Evolutionary conservation across 106 monocot species (phyloP), one percentile per base, ranked within the genome.

Genomic region (Amphibolis antarctica): DNA sequence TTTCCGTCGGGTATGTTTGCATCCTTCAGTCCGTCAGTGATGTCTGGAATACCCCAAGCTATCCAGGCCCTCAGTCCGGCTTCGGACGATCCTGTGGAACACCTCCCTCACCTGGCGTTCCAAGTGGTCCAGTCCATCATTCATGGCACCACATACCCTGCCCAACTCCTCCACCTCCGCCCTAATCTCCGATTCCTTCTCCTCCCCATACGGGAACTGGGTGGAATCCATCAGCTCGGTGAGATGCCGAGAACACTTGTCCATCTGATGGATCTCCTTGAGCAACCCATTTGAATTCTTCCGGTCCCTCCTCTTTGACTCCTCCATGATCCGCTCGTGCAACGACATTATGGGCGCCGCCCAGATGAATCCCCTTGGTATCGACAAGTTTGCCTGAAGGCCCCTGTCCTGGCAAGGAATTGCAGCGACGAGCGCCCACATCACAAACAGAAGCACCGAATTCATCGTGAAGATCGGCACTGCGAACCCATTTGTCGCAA

Each of bases 331-430:
- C 42, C 56, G 25, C 43, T 75, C 69, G 20, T 75, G 75, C 44
- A 75, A 45, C 1, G 50, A 10, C 3, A 30, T 1, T 11, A 75
- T 17, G 0, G 69, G 28, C 11, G 55, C 31, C 9, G 69, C 75
- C 75, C 75, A 75, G 4, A 25, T 6, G 55, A 55, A 69, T 10
- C 55, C 45, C 1, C 75, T 61, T 0, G 75, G 75, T 14, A 61
- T 22, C 18, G 75, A 69, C 46, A 75, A 61, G 45, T 75, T 44
- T 1, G 69, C 42, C 54, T 75, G 75, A 28, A 75, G 62, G 1
- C 72, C 72, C 4, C 73, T 45, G 42, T 74, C 73, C 36, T 74
- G 73, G 23, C 73, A 74, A 9, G 73, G 73, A n/a, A 74, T 66
- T 7, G 66, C 73, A 0, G 73, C 65, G 10, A 74, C 73, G 23